These are phyloP conservation scores for Macadamia tetraphylla DNA, from an alignment of 164 flowering plant species.

Conservation along the genomic window DNA sequence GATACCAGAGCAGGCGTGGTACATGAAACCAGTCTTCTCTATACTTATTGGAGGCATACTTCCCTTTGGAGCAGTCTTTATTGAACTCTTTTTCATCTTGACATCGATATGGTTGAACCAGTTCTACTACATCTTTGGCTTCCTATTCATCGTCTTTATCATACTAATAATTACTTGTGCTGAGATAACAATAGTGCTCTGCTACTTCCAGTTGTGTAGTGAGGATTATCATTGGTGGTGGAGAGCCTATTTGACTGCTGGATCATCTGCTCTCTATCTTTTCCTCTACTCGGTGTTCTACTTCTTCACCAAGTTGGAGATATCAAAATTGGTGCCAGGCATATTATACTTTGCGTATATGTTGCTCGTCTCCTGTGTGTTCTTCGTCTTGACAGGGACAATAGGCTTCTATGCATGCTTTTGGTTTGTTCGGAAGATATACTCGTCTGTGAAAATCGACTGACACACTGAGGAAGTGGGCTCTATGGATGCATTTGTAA, in stretches of 20 bases:
- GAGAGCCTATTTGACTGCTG: conserved; percentile 16
- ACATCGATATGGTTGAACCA: conserved; percentile 20
- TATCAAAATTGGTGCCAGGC: conserved; percentile 13
- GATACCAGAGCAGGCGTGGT: conserved; percentile 78
- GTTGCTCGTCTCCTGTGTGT: conserved; percentile 10
- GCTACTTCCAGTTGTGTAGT: conserved; percentile 19
- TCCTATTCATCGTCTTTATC: conserved; percentile 15
- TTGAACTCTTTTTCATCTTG: conserved; percentile 74
- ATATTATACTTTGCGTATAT: conserved; percentile 15
- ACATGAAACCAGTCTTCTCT: conserved; percentile 72
- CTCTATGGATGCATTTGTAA: background rate
- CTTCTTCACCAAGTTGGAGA: conserved; percentile 18
- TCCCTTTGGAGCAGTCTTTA: conserved; percentile 79
- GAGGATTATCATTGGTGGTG: conserved; percentile 20
- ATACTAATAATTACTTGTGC: conserved; percentile 17
- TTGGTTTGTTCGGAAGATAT: conserved; percentile 18
- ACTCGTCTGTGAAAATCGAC: conserved; percentile 17
- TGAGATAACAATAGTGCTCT: conserved; percentile 17
- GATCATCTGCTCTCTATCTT: conserved; percentile 16
- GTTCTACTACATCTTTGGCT: conserved; percentile 21
- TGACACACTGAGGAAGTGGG: background rate
- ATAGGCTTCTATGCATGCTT: conserved; percentile 16
- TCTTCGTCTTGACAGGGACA: conserved; percentile 17
- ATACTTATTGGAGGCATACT: conserved; percentile 71
- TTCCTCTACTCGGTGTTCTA: conserved; percentile 15